Conservation (phyloP, 805 yeast species). For the Saturnispora hagleri region DNA sequence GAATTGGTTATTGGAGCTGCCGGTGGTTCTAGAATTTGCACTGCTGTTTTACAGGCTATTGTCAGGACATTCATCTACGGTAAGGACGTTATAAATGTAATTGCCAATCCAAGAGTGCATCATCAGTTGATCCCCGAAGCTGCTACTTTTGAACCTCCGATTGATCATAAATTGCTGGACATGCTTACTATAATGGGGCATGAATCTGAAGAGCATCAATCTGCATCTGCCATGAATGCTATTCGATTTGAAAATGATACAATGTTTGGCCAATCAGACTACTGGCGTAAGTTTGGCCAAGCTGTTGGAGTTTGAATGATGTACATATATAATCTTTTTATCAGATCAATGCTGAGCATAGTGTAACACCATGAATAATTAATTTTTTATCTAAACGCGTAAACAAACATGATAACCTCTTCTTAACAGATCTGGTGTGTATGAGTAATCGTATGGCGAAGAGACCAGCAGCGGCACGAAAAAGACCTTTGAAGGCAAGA, state of each 20-base stretch:
- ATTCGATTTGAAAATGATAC: conserved; percentile 30
- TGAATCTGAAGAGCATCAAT: conserved; percentile 30
- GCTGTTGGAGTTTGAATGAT: conserved; percentile 50
- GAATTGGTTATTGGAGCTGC: conserved; percentile 83
- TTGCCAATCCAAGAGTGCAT: conserved; percentile 77
- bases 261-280: conserved; percentile 77
- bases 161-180: conserved; percentile 31
- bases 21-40: conserved; percentile 84
- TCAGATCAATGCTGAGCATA: not conserved
- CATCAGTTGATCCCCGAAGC: conserved; percentile 80
- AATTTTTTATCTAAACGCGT: not conserved
- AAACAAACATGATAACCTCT: not conserved
- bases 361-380: not conserved
- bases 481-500: not conserved
- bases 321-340: not conserved
- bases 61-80: conserved; percentile 53
- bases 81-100: conserved; percentile 52
- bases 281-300: conserved; percentile 77
- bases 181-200: conserved; percentile 42
- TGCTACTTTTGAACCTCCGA: conserved; percentile 50
- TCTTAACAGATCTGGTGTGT: not conserved
- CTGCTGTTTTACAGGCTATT: conserved; percentile 76
- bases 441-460: not conserved
- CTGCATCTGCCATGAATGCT: conserved; percentile 52
- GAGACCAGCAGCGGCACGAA: not conserved